phyloP scores from a whole-genome alignment of 805 yeast species.

The Candida bentonensis region DNA sequence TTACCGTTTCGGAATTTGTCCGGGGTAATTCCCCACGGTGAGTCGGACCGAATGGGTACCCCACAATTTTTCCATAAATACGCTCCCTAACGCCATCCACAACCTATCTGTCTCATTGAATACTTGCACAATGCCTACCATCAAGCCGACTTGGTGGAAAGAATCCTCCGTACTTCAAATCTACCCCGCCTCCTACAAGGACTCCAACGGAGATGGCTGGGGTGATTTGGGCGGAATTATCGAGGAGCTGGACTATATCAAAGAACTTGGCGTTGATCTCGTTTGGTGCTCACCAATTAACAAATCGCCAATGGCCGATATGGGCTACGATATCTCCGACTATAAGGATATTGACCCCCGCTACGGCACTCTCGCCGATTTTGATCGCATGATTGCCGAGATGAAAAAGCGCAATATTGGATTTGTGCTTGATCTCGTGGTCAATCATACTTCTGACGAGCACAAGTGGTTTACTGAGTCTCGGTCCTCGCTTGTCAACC shows the following conservation, averaged over 20 bases:
- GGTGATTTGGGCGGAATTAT: conserved; percentile 45
- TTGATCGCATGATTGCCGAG: conserved; percentile 33
- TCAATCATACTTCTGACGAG: conserved; percentile 43
- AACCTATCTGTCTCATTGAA: too few relatives aligned
- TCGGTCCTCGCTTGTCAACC: conserved; percentile 33
- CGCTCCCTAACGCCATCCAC: too few relatives aligned
- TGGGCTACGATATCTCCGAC: conserved; percentile 49
- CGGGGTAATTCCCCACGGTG: too few relatives aligned
- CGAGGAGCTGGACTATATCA: conserved; percentile 36
- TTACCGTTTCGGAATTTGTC: too few relatives aligned
- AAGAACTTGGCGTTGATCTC: conserved; percentile 35
- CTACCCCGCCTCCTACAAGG: conserved; percentile 49
- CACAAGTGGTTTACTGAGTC: conserved; percentile 49
- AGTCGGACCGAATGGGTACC: too few relatives aligned
- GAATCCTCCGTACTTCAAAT: conserved; percentile 42
- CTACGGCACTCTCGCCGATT: conserved; percentile 41
- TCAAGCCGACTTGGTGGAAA: conserved; percentile 32
- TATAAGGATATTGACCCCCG: conserved; percentile 37
- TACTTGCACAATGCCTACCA: too few relatives aligned
- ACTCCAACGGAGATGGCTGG: conserved; percentile 44
- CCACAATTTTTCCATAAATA: too few relatives aligned
- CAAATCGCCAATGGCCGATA: conserved; percentile 46
- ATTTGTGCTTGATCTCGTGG: conserved; percentile 40
- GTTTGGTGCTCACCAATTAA: conserved; percentile 47
- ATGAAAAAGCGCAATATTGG: conserved; percentile 37